Evolutionary conservation across 306 rosid genomes (phyloP), one percentile per base, ranked within the genome.

Genomic region (Hylodesmum podocarpum): DNA sequence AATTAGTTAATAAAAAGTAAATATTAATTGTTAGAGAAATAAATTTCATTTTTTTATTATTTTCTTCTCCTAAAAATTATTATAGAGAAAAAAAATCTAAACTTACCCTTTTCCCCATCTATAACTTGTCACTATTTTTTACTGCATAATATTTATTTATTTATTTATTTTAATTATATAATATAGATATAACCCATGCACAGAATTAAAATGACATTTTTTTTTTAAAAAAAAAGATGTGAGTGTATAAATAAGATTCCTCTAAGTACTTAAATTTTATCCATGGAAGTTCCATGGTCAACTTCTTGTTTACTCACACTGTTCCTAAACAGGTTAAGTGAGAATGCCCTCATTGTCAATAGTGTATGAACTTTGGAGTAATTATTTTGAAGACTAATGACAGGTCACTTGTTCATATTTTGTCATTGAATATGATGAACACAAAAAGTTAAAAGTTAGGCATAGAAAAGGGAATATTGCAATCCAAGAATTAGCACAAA

Each of bases 361-460:
- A 71, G 47, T 24, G 70, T 22, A 75, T 76, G 41, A 66, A 39
- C 69, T 5, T 64, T 78, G 39, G 54, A 76, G 47, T 27, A 62
- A 5, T 16, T 15, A 36, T 78, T 24, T 16, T 19, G 27, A n/a
- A 43, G 16, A n/a, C 16, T 14, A 54, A 33, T 62, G 86, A 80
- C 75, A 84, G 53, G 81, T 76, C 69, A 33, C 69, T 57, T 76
- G 58, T 81, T 78, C 71, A 59, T 61, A 68, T 73, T 73, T 8
- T 66, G 75, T 43, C 54, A 81, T 57, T 43, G 31, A 72, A 69
- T 40, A 53, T 70, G 28, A 79, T 70, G 64, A 41, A 81, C 49
- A 40, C 73, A 71, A 75, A 67, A 16, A 33, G 40, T 21, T 36
- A 78, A 72, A 78, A 70, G 34, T 27, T 69, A 34, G 61, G 41